phyloP scores from a whole-genome alignment of 495 filamentous ascomycete genomes.

The Penicillium verhagenii region DNA sequence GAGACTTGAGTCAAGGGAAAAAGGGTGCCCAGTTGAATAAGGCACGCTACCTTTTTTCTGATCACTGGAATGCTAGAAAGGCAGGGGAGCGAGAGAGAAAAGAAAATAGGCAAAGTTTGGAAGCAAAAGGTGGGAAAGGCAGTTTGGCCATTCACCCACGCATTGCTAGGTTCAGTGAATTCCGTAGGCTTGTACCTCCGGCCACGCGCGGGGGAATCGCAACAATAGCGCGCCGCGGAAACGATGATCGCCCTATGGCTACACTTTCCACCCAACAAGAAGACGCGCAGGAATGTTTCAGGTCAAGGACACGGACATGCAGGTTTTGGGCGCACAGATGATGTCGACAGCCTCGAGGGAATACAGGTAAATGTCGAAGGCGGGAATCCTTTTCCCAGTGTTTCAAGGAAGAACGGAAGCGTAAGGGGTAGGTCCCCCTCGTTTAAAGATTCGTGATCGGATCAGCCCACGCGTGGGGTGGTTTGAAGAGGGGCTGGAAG shows the following conservation, averaged over 20 bases:
- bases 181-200: constrained; percentile 4
- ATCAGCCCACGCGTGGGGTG: constrained; percentile 22
- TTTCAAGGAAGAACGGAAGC: constrained; percentile 20
- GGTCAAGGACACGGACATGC: constrained; percentile 17
- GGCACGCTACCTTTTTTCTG: constrained; percentile 4
- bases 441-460: constrained; percentile 10
- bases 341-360: constrained; percentile 8
- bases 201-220: constrained; percentile 17
- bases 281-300: constrained; percentile 28
- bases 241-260: background rate
- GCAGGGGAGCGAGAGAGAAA: constrained; percentile 7
- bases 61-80: constrained; percentile 25
- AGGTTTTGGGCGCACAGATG: constrained; percentile 6
- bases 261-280: background rate
- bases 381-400: constrained; percentile 10
- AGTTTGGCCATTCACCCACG: constrained; percentile 16
- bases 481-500: background rate
- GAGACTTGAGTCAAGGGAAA: constrained; percentile 17
- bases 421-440: constrained; percentile 30
- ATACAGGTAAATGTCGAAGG: background rate
- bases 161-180: constrained; percentile 21
- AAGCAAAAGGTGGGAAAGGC: constrained; percentile 11
- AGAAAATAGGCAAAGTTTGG: background rate
- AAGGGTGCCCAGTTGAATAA: background rate
- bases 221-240: constrained; percentile 16